Percentiles rank a stretch among this genome's conserved stretches.
phyloP scores from a whole-genome alignment of 2,329 filamentous ascomycete species.

The Blastomyces emzantsi region DNA sequence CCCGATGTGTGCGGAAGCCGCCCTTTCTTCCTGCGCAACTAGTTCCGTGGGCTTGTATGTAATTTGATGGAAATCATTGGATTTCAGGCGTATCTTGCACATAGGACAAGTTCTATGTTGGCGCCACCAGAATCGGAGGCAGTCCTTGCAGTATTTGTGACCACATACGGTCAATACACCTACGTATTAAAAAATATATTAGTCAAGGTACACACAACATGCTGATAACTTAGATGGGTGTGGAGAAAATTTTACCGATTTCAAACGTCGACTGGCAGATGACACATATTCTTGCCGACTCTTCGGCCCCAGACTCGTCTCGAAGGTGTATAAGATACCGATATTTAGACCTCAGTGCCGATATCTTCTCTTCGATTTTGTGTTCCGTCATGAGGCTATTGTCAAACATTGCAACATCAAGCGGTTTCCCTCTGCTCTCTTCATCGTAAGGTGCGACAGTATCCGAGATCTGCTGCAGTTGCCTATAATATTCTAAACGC shows the following conservation, averaged over 20 bases:
- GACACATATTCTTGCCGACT: conserved; percentile 60
- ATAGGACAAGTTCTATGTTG: conserved; percentile 69
- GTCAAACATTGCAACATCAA: conserved; percentile 44
- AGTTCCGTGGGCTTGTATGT: conserved; percentile 69
- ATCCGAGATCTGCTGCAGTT: conserved; percentile 86
- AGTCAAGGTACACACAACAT: conserved; percentile 9
- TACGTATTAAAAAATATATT: conserved; percentile 13
- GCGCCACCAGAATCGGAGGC: conserved; percentile 69
- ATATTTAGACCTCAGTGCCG: conserved; percentile 59
- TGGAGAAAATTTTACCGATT: conserved; percentile 55
- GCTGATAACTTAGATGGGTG: neutral
- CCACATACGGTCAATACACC: conserved; percentile 64
- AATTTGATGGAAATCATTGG: conserved; percentile 71
- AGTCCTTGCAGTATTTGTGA: conserved; percentile 86
- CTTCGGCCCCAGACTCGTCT: conserved; percentile 53
- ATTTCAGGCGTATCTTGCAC: conserved; percentile 63
- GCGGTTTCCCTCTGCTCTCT: conserved; percentile 44
- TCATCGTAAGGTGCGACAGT: conserved; percentile 68
- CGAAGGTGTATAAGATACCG: conserved; percentile 60
- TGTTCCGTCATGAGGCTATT: conserved; percentile 41
- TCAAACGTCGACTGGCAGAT: conserved; percentile 76
- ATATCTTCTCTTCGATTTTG: conserved; percentile 49
- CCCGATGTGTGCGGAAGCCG: conserved; percentile 19
- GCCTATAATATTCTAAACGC: conserved; percentile 80
- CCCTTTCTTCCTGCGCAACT: conserved; percentile 51